Evolutionary conservation across 352 stramenopile species (phyloP), one percentile per base, ranked within the genome.

Genomic region (Phytophthora megakarya): DNA sequence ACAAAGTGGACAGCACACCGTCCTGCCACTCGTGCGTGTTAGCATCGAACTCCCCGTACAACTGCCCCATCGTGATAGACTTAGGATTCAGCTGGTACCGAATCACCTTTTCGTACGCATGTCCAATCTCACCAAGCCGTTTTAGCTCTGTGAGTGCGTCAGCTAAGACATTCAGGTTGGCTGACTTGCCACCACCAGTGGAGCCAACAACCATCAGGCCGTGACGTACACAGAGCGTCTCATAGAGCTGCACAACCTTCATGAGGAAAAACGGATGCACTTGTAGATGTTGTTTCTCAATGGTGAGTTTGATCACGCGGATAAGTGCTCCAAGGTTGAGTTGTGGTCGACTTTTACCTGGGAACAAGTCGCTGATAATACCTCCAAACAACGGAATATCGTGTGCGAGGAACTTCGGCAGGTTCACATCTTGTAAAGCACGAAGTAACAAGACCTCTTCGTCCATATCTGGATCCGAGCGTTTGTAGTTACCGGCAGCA

Each of bases 11-110:
- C 19, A 97, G 40, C n/a, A 98, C 93, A 3, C 92, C 92, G 57
- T 98, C 92, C 57, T 97, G 88, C 94, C 94, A 98, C 65, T 98
- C 95, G 61, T 98, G 91, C 0, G 95, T 98, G 65, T 97, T 98
- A 1, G 80, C 76, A 58, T 98, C 95, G 48, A 98, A 98, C 51
- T 97, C 89, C 39, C 95, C 95, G 58, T 98, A 98, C 0, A 98
- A 74, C 67, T 98, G 93, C 0, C 94, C 94, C 93, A 98, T 98
- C 3, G 90, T 98, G 68, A 98, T 98, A 0, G 88, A 97, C 58
- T 98, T 98, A 0, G 95, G 95, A 74, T 98, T 98, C 6, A 98
- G 62, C 21, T 97, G 91, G 62, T 86, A 96, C 5, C 81, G 80
- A 1, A 88, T 43, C 15, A 98, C 92, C 12, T 86, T 81, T 47